Base-by-base conservation (phyloP, 441 rosid genomes). In the Manihot esculenta region DNA sequence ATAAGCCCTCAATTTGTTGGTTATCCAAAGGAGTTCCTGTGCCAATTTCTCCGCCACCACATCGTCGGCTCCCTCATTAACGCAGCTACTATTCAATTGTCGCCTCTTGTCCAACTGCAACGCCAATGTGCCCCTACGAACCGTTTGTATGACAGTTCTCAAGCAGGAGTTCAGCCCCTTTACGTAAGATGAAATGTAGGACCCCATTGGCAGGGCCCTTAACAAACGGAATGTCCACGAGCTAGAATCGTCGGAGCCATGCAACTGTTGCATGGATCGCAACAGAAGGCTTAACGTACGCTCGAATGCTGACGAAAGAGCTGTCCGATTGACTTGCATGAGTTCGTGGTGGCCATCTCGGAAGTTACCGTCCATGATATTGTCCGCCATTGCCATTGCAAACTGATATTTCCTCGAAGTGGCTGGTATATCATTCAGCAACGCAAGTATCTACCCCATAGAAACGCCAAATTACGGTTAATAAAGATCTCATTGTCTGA, bases 321-420 rank as follows among this genome's bases (percentile, higher is more conserved):
- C 90, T 5, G 27, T 62, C 13, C 88, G 80, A 56, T 90, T 92
- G 50, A 92, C 88, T 21, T 86, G 73, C n/a, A 84, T 68, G 24
- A 92, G 86, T 17, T 86, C 88, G 24, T 17, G n/a, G 56, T 85
- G 77, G 49, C 83, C 76, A 42, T 84, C 75, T 17, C 74, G 66
- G 48, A 85, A 84, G 60, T 92, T 88, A 4, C 84, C 97, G 62
- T 87, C 93, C 89, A 92, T 83, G 67, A 88, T 86, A 72, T 84
- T 88, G 72, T 88, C 94, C 0, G 93, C 94, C 97, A 90, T 84
- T 65, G 86, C 78, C 89, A 88, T 77, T 55, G 89, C 78, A 60
- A 86, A 87, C 45, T 86, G 96, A 81, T 88, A 92, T 72, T 90
- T 92, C 57, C 86, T 75, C 69, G 94, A 87, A 7, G 80, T 80